A percentile compares a stretch with the other conserved stretches of the same genome.
Evolutionary conservation across 2,329 filamentous ascomycete species (phyloP).

Genomic region (Nothophaeocryptopus gaeumannii): DNA sequence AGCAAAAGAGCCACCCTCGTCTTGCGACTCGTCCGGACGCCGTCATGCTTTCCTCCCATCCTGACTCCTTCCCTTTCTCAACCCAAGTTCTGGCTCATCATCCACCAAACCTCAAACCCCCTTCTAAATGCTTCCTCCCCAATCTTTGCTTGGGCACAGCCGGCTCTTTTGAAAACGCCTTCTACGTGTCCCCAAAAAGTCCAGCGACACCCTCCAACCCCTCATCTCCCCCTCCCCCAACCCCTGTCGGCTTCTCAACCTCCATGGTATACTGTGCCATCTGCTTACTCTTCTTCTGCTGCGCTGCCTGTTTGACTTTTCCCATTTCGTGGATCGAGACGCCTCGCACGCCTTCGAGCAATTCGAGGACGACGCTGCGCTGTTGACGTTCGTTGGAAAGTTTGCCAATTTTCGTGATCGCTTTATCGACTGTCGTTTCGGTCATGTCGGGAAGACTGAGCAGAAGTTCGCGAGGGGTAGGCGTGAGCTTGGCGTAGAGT

Average conservation of each 20-base stretch:
- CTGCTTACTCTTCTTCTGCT: conserved; percentile 30
- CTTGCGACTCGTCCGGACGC: too few relatives aligned
- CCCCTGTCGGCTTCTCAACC: conserved; percentile 38
- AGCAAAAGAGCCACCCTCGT: too few relatives aligned
- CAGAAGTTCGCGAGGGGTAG: conserved; percentile 73
- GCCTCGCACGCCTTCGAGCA: conserved; percentile 82
- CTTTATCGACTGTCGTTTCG: conserved; percentile 61
- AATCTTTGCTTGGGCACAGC: too few relatives aligned
- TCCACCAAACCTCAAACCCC: too few relatives aligned
- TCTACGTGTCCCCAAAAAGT: conserved; percentile 40
- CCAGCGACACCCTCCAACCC: conserved; percentile 45
- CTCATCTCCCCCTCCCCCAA: conserved; percentile 40
- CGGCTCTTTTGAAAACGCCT: neutral
- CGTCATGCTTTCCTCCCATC: too few relatives aligned
- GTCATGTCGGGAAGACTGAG: conserved; percentile 75
- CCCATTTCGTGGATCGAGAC: conserved; percentile 93
- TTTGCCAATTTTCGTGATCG: conserved; percentile 36
- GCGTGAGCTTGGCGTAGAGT: conserved; percentile 67
- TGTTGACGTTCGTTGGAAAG: conserved; percentile 65
- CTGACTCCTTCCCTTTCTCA: too few relatives aligned
- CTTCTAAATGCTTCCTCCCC: too few relatives aligned
- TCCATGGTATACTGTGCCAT: conserved; percentile 37
- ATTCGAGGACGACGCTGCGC: conserved; percentile 74
- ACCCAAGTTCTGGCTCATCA: too few relatives aligned
- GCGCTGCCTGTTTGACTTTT: conserved; percentile 57